phyloP scores from a whole-genome alignment of 1,139 yeast genomes.

The Yamadazyma taylorii region DNA sequence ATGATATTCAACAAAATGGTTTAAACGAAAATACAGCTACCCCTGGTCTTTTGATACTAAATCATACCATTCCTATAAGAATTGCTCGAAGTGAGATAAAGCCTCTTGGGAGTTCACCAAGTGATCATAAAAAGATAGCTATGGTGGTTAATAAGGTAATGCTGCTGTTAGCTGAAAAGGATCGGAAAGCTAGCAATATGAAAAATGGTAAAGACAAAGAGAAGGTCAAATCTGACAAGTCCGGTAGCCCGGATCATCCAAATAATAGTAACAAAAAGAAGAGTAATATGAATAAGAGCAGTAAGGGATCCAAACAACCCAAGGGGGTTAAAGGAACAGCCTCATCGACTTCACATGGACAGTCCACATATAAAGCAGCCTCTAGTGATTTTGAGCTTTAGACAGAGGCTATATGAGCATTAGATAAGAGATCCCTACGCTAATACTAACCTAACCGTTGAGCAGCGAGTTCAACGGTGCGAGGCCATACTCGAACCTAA shows the following conservation, averaged over 20 bases:
- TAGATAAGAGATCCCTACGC: no score
- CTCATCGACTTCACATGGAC: not conserved
- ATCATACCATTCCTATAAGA: conserved; percentile 48
- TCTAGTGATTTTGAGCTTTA: conserved; percentile 9
- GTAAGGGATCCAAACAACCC: no score
- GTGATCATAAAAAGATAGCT: conserved; percentile 54
- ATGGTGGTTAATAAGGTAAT: conserved; percentile 57
- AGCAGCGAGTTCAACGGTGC: no score
- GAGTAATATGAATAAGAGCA: no score
- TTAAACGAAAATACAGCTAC: conserved; percentile 25
- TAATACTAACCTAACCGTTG: no score
- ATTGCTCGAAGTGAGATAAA: conserved; percentile 67
- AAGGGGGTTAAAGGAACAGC: no score
- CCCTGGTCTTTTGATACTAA: conserved; percentile 37
- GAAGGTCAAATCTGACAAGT: no score
- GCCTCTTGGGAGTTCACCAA: conserved; percentile 46
- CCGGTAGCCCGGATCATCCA: no score
- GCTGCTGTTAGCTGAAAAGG: conserved; percentile 52
- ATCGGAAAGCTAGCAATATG: conserved; percentile 10
- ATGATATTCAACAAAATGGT: conserved; percentile 27
- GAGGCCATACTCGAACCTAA: no score
- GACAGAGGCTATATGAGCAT: no score
- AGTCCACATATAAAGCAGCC: conserved; percentile 14
- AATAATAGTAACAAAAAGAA: no score
- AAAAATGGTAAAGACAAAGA: not conserved